These are phyloP conservation scores for Phytopythium oedochilum DNA, from an alignment of 352 stramenopile genomes.

Conservation along the genomic window DNA sequence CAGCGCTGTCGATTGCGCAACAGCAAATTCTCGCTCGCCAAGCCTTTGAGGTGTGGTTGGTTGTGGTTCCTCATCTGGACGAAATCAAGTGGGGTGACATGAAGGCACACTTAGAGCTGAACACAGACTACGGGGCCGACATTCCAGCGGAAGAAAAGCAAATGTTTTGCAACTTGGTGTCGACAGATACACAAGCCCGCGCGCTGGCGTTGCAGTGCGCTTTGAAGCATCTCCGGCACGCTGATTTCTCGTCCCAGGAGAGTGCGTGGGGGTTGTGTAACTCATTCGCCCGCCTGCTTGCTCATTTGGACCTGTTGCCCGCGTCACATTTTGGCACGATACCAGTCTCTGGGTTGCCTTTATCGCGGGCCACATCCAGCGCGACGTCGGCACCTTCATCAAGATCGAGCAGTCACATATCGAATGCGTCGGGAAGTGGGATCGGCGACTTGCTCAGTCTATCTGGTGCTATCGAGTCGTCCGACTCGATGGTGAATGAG, in stretches of 20 bases:
- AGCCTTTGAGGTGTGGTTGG: conserved; percentile 57
- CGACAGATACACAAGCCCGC: conserved; percentile 20
- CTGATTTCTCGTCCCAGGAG: conserved; percentile 21
- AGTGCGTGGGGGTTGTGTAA: conserved; percentile 15
- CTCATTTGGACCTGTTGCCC: conserved; percentile 25
- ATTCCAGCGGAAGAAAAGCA: conserved; percentile 45
- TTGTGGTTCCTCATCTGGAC: conserved; percentile 47
- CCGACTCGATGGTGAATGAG: neutral
- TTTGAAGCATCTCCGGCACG: conserved; percentile 23
- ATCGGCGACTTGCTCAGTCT: too few species aligned
- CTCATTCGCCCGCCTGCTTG: conserved; percentile 23
- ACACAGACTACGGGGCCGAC: conserved; percentile 41
- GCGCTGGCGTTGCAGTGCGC: conserved; percentile 41
- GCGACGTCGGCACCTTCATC: neutral
- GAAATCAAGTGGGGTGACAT: conserved; percentile 60
- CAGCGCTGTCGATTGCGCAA: conserved; percentile 30
- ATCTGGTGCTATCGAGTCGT: too few species aligned
- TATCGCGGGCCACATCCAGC: neutral
- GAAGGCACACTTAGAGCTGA: conserved; percentile 35
- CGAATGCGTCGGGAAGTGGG: neutral
- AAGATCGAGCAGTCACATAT: neutral
- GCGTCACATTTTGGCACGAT: conserved; percentile 3
- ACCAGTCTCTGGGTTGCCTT: too few species aligned
- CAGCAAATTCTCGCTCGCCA: conserved; percentile 34
- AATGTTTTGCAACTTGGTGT: conserved; percentile 58